These are phyloP conservation scores for Rhodotorula sp. DNA, from an alignment of 1,284 basidiomycete species.

Conservation along the genomic window DNA sequence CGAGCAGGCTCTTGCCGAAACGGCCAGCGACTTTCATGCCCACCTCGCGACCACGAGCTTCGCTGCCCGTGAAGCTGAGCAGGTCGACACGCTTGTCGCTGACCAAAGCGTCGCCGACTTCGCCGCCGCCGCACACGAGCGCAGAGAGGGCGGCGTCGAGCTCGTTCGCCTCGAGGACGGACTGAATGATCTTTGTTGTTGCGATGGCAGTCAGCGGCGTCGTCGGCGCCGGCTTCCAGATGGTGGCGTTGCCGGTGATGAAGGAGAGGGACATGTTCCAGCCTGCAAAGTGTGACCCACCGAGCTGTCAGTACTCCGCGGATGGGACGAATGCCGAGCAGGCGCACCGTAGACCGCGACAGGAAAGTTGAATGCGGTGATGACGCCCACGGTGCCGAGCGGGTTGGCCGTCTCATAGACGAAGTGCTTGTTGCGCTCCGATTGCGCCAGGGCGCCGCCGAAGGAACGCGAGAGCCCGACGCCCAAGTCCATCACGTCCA, in stretches of 20 bases:
- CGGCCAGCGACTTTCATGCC: slow-evolving; percentile 74
- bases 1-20: slow-evolving; percentile 73
- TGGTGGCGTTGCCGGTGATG: slow-evolving; percentile 84
- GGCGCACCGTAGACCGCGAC: slow-evolving; percentile 58
- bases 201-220: slow-evolving; percentile 79
- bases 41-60: slow-evolving; percentile 78
- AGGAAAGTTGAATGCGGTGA: slow-evolving; percentile 75
- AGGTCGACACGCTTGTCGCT: slow-evolving; percentile 63
- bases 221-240: slow-evolving; percentile 92
- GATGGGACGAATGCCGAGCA: no score
- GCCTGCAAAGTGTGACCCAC: background rate
- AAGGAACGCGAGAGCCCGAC: slow-evolving; percentile 75
- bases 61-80: slow-evolving; percentile 94
- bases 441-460: slow-evolving; percentile 74
- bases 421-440: slow-evolving; percentile 83
- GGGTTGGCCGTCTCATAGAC: slow-evolving; percentile 88
- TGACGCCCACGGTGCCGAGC: slow-evolving; percentile 84
- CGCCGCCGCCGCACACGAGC: slow-evolving; percentile 78
- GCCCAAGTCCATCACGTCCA: slow-evolving; percentile 80
- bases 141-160: slow-evolving; percentile 79
- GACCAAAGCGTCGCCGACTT: slow-evolving; percentile 76
- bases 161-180: slow-evolving; percentile 76
- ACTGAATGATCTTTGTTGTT: slow-evolving; percentile 76
- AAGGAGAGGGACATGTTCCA: slow-evolving; percentile 90
- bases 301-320: no score